phyloP scores from a whole-genome alignment of 2,329 filamentous ascomycete genomes.

The Rhynchosporium agropyri region DNA sequence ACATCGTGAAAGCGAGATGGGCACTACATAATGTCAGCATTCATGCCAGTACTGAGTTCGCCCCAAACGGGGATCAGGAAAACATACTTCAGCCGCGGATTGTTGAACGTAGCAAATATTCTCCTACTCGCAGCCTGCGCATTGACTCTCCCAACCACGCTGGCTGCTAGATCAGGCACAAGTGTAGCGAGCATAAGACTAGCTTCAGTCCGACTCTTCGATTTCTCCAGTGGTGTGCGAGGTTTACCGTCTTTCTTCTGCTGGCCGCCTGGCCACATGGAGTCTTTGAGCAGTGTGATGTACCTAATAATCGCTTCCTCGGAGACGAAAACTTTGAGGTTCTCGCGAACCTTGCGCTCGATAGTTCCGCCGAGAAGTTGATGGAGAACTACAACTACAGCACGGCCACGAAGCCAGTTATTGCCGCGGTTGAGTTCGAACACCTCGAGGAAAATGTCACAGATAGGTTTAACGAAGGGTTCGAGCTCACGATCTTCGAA shows the following conservation, averaged over 20 bases:
- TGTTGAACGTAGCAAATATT: constrained; percentile 90
- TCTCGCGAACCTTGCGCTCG: constrained; percentile 91
- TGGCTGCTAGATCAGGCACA: constrained; percentile 86
- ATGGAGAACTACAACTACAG: constrained; percentile 94
- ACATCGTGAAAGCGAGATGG: constrained; percentile 43
- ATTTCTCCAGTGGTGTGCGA: constrained; percentile 72
- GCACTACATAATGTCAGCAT: constrained; percentile 36
- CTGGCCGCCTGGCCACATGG: constrained; percentile 78
- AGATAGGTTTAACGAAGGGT: constrained; percentile 97
- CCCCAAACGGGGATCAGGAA: neutral
- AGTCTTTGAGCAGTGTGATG: constrained; percentile 70
- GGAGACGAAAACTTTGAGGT: constrained; percentile 70
- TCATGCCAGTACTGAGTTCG: neutral
- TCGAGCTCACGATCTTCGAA: constrained; percentile 89
- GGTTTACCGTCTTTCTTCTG: constrained; percentile 52
- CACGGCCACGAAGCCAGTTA: constrained; percentile 94
- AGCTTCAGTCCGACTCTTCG: constrained; percentile 81
- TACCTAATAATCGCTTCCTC: constrained; percentile 81
- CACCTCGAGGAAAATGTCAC: constrained; percentile 93
- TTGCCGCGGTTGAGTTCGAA: constrained; percentile 95
- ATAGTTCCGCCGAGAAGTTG: constrained; percentile 95
- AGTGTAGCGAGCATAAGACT: constrained; percentile 86
- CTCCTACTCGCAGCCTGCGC: constrained; percentile 87
- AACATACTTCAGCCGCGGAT: constrained; percentile 82
- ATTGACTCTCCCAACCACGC: constrained; percentile 90